Percentiles rank a stretch among this genome's conserved stretches.
These are phyloP conservation scores for Rutstroemia sp. DNA, from an alignment of 2,329 filamentous ascomycete species.

Conservation along the genomic window DNA sequence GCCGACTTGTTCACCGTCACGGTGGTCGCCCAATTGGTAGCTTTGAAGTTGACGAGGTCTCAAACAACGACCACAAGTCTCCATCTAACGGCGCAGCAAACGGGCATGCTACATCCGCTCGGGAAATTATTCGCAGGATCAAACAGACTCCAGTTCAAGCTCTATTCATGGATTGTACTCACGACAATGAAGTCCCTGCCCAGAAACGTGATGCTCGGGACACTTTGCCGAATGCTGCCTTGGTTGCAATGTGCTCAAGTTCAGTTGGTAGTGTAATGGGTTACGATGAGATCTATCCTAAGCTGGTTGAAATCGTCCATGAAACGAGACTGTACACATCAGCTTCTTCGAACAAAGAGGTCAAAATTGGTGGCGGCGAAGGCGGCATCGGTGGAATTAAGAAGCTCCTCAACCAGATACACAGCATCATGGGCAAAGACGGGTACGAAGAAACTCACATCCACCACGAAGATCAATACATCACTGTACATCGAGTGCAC, in stretches of 20 bases:
- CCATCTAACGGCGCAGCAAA: conserved; percentile 25
- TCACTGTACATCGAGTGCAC: conserved; percentile 93
- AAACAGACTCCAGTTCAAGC: conserved; percentile 86
- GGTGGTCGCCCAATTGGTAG: conserved; percentile 92
- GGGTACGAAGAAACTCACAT: conserved; percentile 94
- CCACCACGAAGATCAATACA: conserved; percentile 91
- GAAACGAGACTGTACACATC: conserved; percentile 82
- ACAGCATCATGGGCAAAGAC: conserved; percentile 91
- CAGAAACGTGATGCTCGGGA: conserved; percentile 93
- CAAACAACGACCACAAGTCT: conserved; percentile 46
- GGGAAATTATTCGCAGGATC: conserved; percentile 63
- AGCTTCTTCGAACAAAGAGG: conserved; percentile 56
- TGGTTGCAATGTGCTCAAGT: conserved; percentile 93
- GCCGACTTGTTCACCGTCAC: conserved; percentile 85
- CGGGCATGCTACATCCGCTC: conserved; percentile 27
- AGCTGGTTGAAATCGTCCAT: conserved; percentile 84
- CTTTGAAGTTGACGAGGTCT: conserved; percentile 87
- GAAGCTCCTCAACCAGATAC: conserved; percentile 89
- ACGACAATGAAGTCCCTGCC: conserved; percentile 93
- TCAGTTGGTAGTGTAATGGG: conserved; percentile 96
- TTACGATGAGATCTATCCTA: conserved; percentile 93
- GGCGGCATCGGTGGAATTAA: conserved; percentile 86
- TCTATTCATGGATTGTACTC: conserved; percentile 98
- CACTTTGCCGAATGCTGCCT: conserved; percentile 85
- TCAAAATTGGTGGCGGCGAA: conserved; percentile 62